These are phyloP conservation scores for Blastobotrys attinorum DNA, from an alignment of 805 yeast species.

Conservation along the genomic window DNA sequence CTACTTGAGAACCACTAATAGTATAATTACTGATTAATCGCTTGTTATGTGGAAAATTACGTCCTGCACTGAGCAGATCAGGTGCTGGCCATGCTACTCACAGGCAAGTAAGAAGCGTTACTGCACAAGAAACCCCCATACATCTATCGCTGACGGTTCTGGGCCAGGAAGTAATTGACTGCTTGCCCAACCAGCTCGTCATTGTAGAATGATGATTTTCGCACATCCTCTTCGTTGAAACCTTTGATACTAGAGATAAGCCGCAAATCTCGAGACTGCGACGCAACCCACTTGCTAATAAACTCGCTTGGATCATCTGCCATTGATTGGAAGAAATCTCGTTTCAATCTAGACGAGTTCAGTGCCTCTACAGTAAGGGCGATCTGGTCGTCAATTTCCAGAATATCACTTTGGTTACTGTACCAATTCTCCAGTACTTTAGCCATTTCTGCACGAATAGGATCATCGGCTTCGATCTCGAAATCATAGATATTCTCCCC, in stretches of 20 bases:
- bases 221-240: constrained; percentile 77
- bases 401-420: constrained; percentile 34
- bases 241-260: constrained; percentile 86
- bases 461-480: constrained; percentile 44
- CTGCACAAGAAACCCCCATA: too few species aligned
- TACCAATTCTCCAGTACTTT: constrained; percentile 34
- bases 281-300: constrained; percentile 63
- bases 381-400: constrained; percentile 37
- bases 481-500: constrained; percentile 79
- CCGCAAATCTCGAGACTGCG: constrained; percentile 78
- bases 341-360: constrained; percentile 50
- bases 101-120: too few species aligned
- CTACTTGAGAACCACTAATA: too few species aligned
- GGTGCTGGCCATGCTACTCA: too few species aligned
- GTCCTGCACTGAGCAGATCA: too few species aligned
- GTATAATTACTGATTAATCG: too few species aligned
- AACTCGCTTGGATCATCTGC: constrained; percentile 72
- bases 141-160: constrained; percentile 13
- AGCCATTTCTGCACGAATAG: constrained; percentile 29
- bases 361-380: constrained; percentile 43
- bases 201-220: constrained; percentile 75
- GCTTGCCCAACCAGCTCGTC: constrained; percentile 75
- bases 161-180: constrained; percentile 54
- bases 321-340: constrained; percentile 68
- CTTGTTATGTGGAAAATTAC: too few species aligned